Conservation (phyloP, 176 grass and related monocot species). For the Tillandsia fasciculata region DNA sequence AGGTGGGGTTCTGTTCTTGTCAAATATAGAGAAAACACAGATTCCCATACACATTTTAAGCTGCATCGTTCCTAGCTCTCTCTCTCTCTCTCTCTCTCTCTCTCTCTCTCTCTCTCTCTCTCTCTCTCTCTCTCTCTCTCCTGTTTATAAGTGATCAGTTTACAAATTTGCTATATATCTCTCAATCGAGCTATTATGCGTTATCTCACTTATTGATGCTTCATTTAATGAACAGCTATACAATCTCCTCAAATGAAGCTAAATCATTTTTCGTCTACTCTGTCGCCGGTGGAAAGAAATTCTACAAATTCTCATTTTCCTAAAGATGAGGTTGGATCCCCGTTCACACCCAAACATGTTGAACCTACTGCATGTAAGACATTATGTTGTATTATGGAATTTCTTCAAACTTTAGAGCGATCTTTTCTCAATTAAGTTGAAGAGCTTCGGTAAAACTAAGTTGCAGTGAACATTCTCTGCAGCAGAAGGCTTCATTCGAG, state of each 20-base stretch:
- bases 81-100: no score
- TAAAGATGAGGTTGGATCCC: constrained; percentile 62
- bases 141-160: not conserved
- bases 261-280: constrained; percentile 35
- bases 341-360: constrained; percentile 66
- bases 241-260: constrained; percentile 48
- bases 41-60: no score
- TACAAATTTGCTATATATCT: constrained; percentile 3
- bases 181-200: constrained; percentile 1
- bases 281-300: constrained; percentile 36
- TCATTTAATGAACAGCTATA: constrained; percentile 31
- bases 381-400: constrained; percentile 3
- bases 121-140: no score
- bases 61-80: no score
- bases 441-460: constrained; percentile 26
- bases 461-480: constrained; percentile 24
- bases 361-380: constrained; percentile 79
- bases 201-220: not conserved
- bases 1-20: no score
- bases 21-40: no score
- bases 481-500: constrained; percentile 85
- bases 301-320: constrained; percentile 39
- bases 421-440: constrained; percentile 8
- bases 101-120: no score
- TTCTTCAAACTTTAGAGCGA: not conserved